Evolutionary conservation across 2,329 filamentous ascomycete species (phyloP).

Genomic region (Pseudocercospora vitis): DNA sequence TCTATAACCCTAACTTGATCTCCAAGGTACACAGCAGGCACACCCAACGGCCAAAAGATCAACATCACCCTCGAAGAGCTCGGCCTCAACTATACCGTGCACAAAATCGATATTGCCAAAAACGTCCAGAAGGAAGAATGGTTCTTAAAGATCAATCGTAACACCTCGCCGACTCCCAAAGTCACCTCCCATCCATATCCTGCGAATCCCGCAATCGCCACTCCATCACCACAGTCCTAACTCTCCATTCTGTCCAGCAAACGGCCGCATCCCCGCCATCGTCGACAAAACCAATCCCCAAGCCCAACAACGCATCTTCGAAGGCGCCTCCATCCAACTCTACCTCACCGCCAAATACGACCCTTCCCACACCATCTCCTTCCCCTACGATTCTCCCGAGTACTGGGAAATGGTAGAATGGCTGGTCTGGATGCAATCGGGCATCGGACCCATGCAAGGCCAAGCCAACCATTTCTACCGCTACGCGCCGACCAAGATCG

Average conservation of each 20-base stretch:
- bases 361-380: constrained; percentile 36
- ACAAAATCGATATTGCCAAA: constrained; percentile 46
- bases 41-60: constrained; percentile 40
- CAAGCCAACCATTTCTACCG: constrained; percentile 52
- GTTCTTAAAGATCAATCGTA: constrained; percentile 50
- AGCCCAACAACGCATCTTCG: constrained; percentile 41
- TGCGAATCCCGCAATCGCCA: too few species aligned
- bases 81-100: constrained; percentile 34
- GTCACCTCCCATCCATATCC: too few species aligned
- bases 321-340: constrained; percentile 48
- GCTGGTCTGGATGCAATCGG: constrained; percentile 48
- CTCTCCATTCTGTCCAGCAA: constrained; percentile 35
- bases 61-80: constrained; percentile 37
- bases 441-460: constrained; percentile 32
- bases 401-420: constrained; percentile 49
- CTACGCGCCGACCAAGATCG: constrained; percentile 45
- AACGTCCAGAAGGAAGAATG: constrained; percentile 48
- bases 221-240: too few species aligned
- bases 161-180: too few species aligned
- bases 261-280: constrained; percentile 51
- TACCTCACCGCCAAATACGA: constrained; percentile 50
- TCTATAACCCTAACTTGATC: neutral
- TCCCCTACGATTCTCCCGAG: constrained; percentile 36
- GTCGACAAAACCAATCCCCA: constrained; percentile 39
- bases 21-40: constrained; percentile 34